Percentiles rank a stretch among this genome's conserved stretches.
Evolutionary conservation across 208 protist genomes (phyloP).

Genomic region (Tritrichomonas foetus): DNA sequence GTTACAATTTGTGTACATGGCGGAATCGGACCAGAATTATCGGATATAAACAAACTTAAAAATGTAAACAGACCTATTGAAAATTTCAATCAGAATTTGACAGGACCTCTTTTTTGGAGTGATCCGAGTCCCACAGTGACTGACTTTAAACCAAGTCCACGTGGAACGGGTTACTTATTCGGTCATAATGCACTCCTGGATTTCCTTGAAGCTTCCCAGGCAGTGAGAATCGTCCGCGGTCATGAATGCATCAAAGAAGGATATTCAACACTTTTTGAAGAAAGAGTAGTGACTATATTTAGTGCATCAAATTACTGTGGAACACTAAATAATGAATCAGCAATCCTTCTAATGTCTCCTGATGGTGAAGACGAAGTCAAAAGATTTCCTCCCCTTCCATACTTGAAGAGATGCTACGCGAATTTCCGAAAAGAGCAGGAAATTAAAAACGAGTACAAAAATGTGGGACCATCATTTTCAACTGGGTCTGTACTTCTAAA

Average conservation of each 20-base stretch:
- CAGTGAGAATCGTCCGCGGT: background rate
- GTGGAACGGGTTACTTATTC: background rate
- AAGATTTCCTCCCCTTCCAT: too few relatives aligned
- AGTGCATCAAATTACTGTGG: background rate
- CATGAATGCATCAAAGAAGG: background rate
- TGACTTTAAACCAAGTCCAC: background rate
- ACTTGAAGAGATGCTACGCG: too few relatives aligned
- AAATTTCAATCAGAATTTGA: background rate
- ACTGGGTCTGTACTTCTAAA: too few relatives aligned
- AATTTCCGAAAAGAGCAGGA: too few relatives aligned
- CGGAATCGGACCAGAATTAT: background rate
- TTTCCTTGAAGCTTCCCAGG: background rate
- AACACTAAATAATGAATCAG: background rate
- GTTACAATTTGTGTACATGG: conserved; percentile 23
- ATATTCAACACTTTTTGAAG: background rate
- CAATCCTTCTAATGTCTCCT: background rate
- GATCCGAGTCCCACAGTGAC: background rate
- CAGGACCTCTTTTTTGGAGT: background rate
- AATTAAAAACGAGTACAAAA: too few relatives aligned
- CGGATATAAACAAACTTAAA: background rate
- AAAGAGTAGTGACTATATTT: background rate
- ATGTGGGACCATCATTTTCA: too few relatives aligned
- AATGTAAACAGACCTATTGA: background rate
- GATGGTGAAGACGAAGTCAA: too few relatives aligned
- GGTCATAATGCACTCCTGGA: background rate